Percentiles rank a stretch among this genome's conserved stretches.
phyloP scores from a whole-genome alignment of 176 grass and related monocot genomes.

The Elymus sibiricus region DNA sequence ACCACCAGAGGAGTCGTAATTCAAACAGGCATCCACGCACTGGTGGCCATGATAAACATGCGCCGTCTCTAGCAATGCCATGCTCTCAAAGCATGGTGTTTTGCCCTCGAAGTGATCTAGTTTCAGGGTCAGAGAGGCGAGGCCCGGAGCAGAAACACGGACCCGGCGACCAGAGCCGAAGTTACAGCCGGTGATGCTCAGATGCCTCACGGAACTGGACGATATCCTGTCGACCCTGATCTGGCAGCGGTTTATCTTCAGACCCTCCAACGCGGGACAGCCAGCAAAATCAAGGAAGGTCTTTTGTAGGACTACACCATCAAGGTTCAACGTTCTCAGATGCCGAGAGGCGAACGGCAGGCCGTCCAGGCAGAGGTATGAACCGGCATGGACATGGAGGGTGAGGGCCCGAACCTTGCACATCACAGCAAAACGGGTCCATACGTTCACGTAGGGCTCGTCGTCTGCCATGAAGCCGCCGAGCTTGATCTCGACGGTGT shows the following conservation, averaged over 20 bases:
- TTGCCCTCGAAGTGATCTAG: accelerated
- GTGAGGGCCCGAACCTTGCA: background rate
- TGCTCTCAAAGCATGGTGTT: background rate
- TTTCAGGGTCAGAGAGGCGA: background rate
- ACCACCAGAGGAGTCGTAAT: background rate
- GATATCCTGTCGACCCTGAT: background rate
- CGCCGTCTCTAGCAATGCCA: background rate
- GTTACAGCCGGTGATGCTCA: background rate
- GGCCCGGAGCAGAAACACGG: background rate
- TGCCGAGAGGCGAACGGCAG: background rate
- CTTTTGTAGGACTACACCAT: accelerated
- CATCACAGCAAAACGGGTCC: background rate
- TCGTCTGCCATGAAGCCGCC: accelerated
- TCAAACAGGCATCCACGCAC: background rate
- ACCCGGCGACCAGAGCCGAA: background rate
- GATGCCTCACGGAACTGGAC: background rate
- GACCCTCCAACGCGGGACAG: background rate
- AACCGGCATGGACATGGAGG: background rate
- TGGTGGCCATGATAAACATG: background rate
- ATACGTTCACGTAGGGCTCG: background rate
- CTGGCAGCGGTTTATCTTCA: background rate
- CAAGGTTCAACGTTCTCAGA: background rate
- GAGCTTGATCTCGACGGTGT: background rate
- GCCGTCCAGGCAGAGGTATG: background rate
- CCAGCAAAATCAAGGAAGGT: background rate